Percentiles rank a stretch among this genome's conserved stretches.
phyloP scores from a whole-genome alignment of 2,329 filamentous ascomycete species.

The Coniochaeta sp. region DNA sequence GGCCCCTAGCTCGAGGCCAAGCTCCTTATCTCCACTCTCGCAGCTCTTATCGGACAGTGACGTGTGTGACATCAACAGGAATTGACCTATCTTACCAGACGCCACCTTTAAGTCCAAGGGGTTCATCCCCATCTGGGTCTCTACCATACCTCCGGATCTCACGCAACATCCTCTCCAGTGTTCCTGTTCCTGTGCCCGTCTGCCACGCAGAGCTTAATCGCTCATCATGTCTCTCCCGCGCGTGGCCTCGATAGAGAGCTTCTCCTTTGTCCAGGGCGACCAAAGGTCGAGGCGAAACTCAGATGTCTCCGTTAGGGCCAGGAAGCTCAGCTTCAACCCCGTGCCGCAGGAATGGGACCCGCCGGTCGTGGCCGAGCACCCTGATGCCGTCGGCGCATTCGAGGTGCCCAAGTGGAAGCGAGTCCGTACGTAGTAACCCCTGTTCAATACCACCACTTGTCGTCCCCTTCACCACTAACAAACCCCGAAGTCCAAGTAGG shows the following conservation, averaged over 20 bases:
- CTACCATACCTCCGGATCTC: background rate
- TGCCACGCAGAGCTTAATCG: background rate
- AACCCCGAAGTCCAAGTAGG: constrained; percentile 26
- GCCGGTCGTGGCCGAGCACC: constrained; percentile 29
- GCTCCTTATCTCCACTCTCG: background rate
- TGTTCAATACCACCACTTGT: background rate
- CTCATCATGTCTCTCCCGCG: constrained; percentile 44
- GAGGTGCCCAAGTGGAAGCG: constrained; percentile 49
- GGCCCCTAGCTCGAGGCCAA: no score
- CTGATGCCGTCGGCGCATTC: constrained; percentile 44
- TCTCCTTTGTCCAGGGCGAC: constrained; percentile 32
- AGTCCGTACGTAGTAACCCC: constrained; percentile 35
- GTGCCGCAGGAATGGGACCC: constrained; percentile 46
- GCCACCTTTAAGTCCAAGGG: background rate
- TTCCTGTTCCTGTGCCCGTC: background rate
- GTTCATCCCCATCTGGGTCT: background rate
- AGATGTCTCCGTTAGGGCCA: constrained; percentile 39
- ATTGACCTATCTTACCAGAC: background rate
- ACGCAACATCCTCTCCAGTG: background rate
- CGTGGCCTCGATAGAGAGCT: constrained; percentile 45
- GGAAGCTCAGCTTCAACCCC: constrained; percentile 47
- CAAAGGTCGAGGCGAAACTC: constrained; percentile 33
- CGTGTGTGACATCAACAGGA: background rate
- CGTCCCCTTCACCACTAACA: background rate
- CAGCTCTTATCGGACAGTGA: background rate